phyloP scores from a whole-genome alignment of 495 filamentous ascomycete species.

The Podospora conica region DNA sequence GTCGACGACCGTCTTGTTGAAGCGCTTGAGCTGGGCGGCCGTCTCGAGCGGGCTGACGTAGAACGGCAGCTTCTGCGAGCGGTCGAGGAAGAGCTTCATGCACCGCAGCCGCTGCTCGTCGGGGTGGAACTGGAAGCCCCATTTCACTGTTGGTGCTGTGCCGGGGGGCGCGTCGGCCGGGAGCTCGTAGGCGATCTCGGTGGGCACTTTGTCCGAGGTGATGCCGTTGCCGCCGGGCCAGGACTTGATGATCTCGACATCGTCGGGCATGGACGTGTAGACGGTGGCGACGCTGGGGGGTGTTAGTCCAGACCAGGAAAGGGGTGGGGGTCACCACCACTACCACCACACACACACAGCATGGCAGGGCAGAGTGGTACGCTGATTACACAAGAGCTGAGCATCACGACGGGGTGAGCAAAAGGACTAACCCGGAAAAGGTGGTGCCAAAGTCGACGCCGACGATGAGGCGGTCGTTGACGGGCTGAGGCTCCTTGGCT shows the following conservation, averaged over 20 bases:
- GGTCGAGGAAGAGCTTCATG: slow-evolving; percentile 75
- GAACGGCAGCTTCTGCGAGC: slow-evolving; percentile 67
- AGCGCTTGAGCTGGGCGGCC: slow-evolving; percentile 62
- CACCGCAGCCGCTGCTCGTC: slow-evolving; percentile 68
- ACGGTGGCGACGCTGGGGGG: slow-evolving; percentile 60
- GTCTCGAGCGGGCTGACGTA: slow-evolving; percentile 72
- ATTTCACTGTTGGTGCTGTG: slow-evolving; percentile 46
- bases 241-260: slow-evolving; percentile 74
- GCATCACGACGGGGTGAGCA: background rate
- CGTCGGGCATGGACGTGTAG: slow-evolving; percentile 68
- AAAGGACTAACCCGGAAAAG: slow-evolving; percentile 53
- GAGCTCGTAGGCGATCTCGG: slow-evolving; percentile 52
- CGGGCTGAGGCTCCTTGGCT: slow-evolving; percentile 37
- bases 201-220: slow-evolving; percentile 63
- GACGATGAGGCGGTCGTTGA: slow-evolving; percentile 54
- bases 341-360: background rate
- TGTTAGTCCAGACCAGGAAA: background rate
- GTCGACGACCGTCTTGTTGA: slow-evolving; percentile 54
- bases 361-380: no score
- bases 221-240: slow-evolving; percentile 74
- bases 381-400: background rate
- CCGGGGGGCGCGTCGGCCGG: slow-evolving; percentile 32
- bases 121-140: slow-evolving; percentile 74
- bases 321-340: background rate
- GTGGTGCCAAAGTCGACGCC: slow-evolving; percentile 68